These are phyloP conservation scores for Colletotrichum orbiculare DNA, from an alignment of 2,329 filamentous ascomycete genomes.

Conservation along the genomic window DNA sequence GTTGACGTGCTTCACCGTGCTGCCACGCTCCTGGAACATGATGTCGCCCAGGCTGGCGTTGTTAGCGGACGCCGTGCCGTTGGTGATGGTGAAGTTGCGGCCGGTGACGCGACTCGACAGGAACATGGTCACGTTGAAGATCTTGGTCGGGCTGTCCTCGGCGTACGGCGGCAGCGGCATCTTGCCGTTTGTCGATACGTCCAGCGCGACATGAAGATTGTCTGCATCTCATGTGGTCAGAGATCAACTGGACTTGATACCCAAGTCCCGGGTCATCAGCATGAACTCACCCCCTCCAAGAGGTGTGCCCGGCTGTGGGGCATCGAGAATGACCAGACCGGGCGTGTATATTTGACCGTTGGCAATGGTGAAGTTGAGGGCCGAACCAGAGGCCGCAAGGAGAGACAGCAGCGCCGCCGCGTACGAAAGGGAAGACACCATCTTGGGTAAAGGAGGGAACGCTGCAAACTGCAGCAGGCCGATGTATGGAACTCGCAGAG, in stretches of 20 bases:
- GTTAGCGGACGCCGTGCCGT: constrained; percentile 64
- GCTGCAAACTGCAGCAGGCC: constrained; percentile 18
- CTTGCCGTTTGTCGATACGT: constrained; percentile 73
- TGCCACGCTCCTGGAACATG: constrained; percentile 70
- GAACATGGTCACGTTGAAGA: constrained; percentile 75
- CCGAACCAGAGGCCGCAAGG: constrained; percentile 41
- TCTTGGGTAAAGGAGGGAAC: background rate
- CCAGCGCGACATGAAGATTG: constrained; percentile 72
- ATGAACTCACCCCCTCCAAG: constrained; percentile 68
- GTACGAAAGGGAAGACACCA: constrained; percentile 25
- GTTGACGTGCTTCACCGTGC: constrained; percentile 79
- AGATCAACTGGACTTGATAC: background rate
- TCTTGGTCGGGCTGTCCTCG: constrained; percentile 63
- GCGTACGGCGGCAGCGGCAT: constrained; percentile 68
- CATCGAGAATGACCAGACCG: constrained; percentile 73
- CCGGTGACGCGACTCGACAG: constrained; percentile 71
- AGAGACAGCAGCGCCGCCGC: constrained; percentile 41
- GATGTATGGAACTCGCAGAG: constrained; percentile 3
- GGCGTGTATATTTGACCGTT: constrained; percentile 77
- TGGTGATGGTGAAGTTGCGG: constrained; percentile 76
- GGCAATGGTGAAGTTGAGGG: constrained; percentile 65
- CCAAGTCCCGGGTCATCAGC: too few relatives aligned
- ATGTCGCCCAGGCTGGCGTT: constrained; percentile 70
- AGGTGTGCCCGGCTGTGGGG: constrained; percentile 73
- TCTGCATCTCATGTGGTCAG: constrained; percentile 49